These are phyloP conservation scores for Mortierella sp. DNA, from an alignment of 371 early-diverging fungal species.

Conservation along the genomic window DNA sequence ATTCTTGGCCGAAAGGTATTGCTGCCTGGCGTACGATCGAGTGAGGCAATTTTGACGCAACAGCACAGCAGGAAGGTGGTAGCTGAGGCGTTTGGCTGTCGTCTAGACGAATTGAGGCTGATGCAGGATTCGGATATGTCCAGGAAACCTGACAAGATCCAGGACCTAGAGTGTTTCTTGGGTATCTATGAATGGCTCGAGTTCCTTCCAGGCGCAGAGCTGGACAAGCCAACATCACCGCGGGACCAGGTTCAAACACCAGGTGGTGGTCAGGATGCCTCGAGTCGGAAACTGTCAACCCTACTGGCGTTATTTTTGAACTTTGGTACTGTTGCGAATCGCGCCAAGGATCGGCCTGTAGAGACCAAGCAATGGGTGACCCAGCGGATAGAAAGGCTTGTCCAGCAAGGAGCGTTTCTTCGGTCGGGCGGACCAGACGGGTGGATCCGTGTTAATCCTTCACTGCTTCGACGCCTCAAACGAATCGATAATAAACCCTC, in stretches of 20 bases:
- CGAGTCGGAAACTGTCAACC: constrained; percentile 42
- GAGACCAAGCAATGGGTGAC: constrained; percentile 39
- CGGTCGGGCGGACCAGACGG: constrained; percentile 10
- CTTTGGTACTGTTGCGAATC: constrained; percentile 43
- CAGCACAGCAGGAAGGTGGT: constrained; percentile 21
- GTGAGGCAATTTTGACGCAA: constrained; percentile 34
- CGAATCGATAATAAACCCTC: constrained; percentile 37
- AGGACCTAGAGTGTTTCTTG: constrained; percentile 54
- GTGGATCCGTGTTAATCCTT: constrained; percentile 39
- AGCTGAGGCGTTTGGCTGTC: constrained; percentile 32
- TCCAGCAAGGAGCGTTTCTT: constrained; percentile 35
- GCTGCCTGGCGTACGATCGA: constrained; percentile 42
- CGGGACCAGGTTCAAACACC: background rate
- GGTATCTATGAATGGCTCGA: constrained; percentile 56
- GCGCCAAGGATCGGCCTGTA: constrained; percentile 21
- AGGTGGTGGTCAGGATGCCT: background rate
- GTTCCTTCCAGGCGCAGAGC: constrained; percentile 49
- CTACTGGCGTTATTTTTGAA: constrained; percentile 36
- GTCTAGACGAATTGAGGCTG: constrained; percentile 42
- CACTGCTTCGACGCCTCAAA: constrained; percentile 34
- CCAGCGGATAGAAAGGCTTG: constrained; percentile 40
- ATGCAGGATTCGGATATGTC: constrained; percentile 48
- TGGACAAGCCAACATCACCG: constrained; percentile 13
- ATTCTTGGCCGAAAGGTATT: constrained; percentile 35
- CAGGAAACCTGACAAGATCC: constrained; percentile 53